Evolutionary conservation across 441 rosid species (phyloP), one percentile per base, ranked within the genome.

Genomic region (Monsonia emarginata): DNA sequence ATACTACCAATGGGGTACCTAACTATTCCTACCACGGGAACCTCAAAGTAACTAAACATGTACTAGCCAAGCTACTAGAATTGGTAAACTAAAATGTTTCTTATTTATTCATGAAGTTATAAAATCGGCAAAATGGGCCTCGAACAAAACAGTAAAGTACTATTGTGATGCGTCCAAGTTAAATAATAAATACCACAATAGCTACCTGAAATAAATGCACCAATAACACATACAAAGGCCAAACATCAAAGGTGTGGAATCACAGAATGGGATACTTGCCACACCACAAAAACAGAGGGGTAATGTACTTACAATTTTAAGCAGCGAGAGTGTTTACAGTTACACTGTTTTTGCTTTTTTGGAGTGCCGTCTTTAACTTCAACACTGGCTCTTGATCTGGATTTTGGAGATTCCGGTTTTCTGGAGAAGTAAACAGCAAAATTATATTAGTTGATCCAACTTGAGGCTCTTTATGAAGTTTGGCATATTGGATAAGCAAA

Each of bases 261-360:
- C 54, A 46, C 9, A n/a, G 21, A 46, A 5, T 18, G 9, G 21
- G 0, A 46, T 46, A 16, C 19, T 46, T 18, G 9, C 21, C 2
- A 6, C 54, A 46, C 54, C 54, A 46, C 54, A 16, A 46, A 46
- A 46, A 16, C 54, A 16, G 54, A 46, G 14, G 42, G 1, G 30
- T 25, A 25, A 21, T 10, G 5, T 1, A 25, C 96, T 78, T 80
- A 95, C 99, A 95, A 77, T 78, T 95, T 95, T 85, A 95, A 85
- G 85, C 96, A 91, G 24, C 91, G 93, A 1, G 98, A 95, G 77
- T 95, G 98, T 80, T 90, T 88, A 69, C 98, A 95, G 74, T 91
- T 95, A 65, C 96, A 95, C 76, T 91, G 98, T 66, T 91, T 95
- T 73, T 86, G 94, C 87, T 88, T 95, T 81, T 88, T 94, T 48